phyloP scores from a whole-genome alignment of 805 yeast species.

The Saccharomycopsis sp. region DNA sequence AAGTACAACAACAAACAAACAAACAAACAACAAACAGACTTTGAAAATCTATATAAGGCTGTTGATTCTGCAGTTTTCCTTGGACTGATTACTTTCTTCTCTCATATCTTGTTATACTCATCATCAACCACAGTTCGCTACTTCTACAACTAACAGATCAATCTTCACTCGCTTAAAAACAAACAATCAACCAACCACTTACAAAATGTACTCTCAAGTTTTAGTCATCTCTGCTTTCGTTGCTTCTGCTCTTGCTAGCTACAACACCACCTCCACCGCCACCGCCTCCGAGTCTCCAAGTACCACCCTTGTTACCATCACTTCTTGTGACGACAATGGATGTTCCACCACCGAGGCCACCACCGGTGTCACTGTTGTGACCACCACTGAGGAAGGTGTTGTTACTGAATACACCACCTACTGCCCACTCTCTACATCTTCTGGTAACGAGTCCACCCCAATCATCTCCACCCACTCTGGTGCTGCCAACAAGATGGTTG shows the following conservation, averaged over 20 bases:
- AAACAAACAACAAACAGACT: not conserved
- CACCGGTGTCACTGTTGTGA: slow-evolving; percentile 25
- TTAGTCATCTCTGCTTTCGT: slow-evolving; percentile 4
- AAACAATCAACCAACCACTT: not conserved
- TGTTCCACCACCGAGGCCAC: slow-evolving; percentile 22
- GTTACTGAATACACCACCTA: slow-evolving; percentile 25
- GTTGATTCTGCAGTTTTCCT: not conserved
- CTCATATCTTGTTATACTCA: not conserved
- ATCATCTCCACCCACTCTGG: not conserved
- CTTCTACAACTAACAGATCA: slow-evolving; percentile 16
- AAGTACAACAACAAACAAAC: not conserved
- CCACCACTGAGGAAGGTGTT: slow-evolving; percentile 22
- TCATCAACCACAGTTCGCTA: not conserved
- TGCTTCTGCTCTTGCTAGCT: slow-evolving; percentile 4
- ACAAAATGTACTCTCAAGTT: slow-evolving; percentile 4
- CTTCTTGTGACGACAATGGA: slow-evolving; percentile 18
- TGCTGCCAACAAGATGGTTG: not conserved
- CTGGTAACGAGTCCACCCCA: not conserved
- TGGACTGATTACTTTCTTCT: not conserved
- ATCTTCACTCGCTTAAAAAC: slow-evolving; percentile 24
- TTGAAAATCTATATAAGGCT: not conserved
- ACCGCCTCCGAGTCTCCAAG: not conserved
- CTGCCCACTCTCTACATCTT: slow-evolving; percentile 25
- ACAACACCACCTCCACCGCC: slow-evolving; percentile 7
- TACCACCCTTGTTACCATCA: slow-evolving; percentile 20